phyloP scores from a whole-genome alignment of 805 yeast species.

The Yamadazyma ubonensis region DNA sequence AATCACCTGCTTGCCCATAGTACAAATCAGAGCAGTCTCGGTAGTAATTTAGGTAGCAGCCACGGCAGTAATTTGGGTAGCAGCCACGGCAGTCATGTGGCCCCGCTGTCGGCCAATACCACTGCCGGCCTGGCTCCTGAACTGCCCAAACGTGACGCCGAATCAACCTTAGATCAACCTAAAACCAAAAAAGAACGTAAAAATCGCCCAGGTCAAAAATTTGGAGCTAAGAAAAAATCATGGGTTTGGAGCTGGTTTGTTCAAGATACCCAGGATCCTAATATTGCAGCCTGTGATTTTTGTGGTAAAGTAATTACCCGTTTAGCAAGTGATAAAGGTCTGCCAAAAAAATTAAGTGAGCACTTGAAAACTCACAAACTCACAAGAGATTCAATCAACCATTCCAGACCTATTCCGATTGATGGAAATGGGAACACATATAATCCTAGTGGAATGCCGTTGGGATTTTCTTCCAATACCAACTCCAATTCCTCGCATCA shows the following conservation, averaged over 20 bases:
- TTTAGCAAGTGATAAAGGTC: conserved; percentile 53
- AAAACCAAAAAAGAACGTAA: conserved; percentile 29
- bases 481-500: not conserved
- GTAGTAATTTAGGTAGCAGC: conserved; percentile 2
- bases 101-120: no score
- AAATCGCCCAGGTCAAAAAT: conserved; percentile 54
- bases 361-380: conserved; percentile 51
- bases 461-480: not conserved
- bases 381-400: conserved; percentile 38
- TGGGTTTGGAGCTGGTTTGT: conserved; percentile 67
- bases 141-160: not conserved
- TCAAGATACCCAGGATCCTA: conserved; percentile 48
- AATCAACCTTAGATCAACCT: not conserved
- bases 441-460: conserved; percentile 23
- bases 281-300: conserved; percentile 52
- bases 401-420: conserved; percentile 37
- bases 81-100: conserved; percentile 6
- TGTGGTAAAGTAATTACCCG: conserved; percentile 52
- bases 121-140: not conserved
- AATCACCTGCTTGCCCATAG: not conserved
- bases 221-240: conserved; percentile 60
- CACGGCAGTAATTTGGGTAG: conserved; percentile 1
- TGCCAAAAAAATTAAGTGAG: conserved; percentile 58
- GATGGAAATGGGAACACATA: conserved; percentile 39
- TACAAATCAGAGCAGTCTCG: not conserved